Evolutionary conservation across 208 protist species (phyloP).

Genomic region (Sergeia podlipaevii): DNA sequence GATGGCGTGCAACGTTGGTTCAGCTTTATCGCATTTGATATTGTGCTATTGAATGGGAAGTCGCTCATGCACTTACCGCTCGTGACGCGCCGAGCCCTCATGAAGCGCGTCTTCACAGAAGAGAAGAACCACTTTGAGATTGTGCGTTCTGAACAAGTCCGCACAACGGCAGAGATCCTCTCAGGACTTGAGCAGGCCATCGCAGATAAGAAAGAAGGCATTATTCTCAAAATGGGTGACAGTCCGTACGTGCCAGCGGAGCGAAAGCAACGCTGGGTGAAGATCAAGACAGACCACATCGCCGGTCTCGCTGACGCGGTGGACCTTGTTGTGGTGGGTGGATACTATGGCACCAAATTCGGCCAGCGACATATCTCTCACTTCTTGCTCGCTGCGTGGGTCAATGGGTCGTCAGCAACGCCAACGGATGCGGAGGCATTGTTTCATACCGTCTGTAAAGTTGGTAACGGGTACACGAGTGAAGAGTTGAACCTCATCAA

Average conservation of each 20-base stretch:
- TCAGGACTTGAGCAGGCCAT: conserved; percentile 23
- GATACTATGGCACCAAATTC: conserved; percentile 63
- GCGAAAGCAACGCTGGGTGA: conserved; percentile 54
- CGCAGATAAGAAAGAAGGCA: conserved; percentile 26
- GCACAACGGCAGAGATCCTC: conserved; percentile 24
- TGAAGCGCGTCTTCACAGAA: conserved; percentile 14
- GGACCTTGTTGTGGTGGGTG: conserved; percentile 46
- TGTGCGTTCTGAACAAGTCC: conserved; percentile 15
- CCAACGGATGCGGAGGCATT: conserved; percentile 1
- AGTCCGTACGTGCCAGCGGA: conserved; percentile 39
- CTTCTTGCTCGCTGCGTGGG: conserved; percentile 43
- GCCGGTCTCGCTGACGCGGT: conserved; percentile 33
- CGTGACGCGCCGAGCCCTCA: conserved; percentile 7
- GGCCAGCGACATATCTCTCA: conserved; percentile 28
- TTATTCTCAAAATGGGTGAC: conserved; percentile 36
- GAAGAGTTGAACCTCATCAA: conserved; percentile 34
- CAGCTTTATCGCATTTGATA: conserved; percentile 54
- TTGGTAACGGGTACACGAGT: conserved; percentile 56
- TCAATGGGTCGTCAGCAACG: neutral
- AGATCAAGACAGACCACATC: conserved; percentile 66
- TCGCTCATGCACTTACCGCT: conserved; percentile 22
- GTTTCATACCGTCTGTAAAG: conserved; percentile 55
- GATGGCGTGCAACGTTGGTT: conserved; percentile 24
- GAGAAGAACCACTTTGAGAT: conserved; percentile 27
- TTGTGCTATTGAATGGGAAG: conserved; percentile 41